A percentile compares a stretch with the other conserved stretches of the same genome.
These are phyloP conservation scores for Kodamaea sp. DNA, from an alignment of 1,139 yeast genomes.

Conservation along the genomic window DNA sequence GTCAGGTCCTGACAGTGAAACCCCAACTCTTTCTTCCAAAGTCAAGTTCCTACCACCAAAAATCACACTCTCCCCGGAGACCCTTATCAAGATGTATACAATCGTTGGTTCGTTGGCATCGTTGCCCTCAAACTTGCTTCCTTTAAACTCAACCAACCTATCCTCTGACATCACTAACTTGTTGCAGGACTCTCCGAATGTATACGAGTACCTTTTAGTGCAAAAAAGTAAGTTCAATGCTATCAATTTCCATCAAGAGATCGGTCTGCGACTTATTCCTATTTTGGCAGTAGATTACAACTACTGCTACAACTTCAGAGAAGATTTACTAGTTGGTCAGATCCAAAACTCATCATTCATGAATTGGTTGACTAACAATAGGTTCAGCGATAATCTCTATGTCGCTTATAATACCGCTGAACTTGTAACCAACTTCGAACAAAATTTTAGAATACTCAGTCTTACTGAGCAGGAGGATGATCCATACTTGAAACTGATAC, in stretches of 20 bases:
- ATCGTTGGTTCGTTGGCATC: constrained; percentile 29
- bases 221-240: constrained; percentile 15
- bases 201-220: constrained; percentile 20
- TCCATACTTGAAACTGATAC: constrained; percentile 24
- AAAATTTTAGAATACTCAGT: constrained; percentile 13
- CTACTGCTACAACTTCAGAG: constrained; percentile 29
- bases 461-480: constrained; percentile 14
- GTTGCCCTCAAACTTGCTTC: constrained; percentile 23
- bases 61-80: constrained; percentile 31
- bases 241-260: constrained; percentile 14
- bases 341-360: constrained; percentile 38
- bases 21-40: too few species aligned
- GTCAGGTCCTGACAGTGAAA: neutral
- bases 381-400: constrained; percentile 28
- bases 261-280: constrained; percentile 26
- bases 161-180: constrained; percentile 32
- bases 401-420: constrained; percentile 22
- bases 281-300: constrained; percentile 31
- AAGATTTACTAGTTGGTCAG: constrained; percentile 31
- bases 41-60: constrained; percentile 17
- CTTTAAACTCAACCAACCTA: constrained; percentile 19
- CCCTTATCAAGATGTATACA: constrained; percentile 26
- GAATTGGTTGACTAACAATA: constrained; percentile 41
- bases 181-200: constrained; percentile 22
- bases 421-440: constrained; percentile 20